phyloP scores from a whole-genome alignment of 805 yeast species.

The Candida ovalis region DNA sequence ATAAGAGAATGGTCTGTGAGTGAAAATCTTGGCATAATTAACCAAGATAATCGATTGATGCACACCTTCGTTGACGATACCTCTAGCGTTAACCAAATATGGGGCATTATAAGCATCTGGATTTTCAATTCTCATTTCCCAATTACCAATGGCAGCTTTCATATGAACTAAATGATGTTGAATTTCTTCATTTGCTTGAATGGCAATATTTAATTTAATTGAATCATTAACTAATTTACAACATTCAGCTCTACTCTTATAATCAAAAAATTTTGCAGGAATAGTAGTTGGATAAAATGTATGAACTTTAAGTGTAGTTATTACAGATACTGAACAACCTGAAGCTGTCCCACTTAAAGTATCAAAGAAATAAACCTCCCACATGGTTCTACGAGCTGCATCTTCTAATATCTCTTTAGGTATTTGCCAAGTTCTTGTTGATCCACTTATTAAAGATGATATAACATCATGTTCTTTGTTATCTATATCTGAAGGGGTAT shows the following conservation, averaged over 20 bases:
- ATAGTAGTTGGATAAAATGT: slow-evolving; percentile 39
- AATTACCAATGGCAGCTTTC: slow-evolving; percentile 45
- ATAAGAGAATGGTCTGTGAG: slow-evolving; percentile 51
- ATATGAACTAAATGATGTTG: slow-evolving; percentile 36
- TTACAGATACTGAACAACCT: slow-evolving; percentile 39
- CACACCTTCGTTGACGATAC: slow-evolving; percentile 49
- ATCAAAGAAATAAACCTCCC: slow-evolving; percentile 52
- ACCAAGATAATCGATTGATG: slow-evolving; percentile 46
- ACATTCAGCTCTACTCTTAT: slow-evolving; percentile 41
- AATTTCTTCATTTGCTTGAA: slow-evolving; percentile 37
- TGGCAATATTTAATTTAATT: slow-evolving; percentile 43
- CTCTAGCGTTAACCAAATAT: slow-evolving; percentile 38
- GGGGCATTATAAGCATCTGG: slow-evolving; percentile 42
- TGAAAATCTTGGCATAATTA: slow-evolving; percentile 51
- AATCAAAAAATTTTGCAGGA: slow-evolving; percentile 38
- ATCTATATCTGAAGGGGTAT: slow-evolving; percentile 15
- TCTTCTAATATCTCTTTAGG: slow-evolving; percentile 26
- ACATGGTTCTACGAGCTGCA: slow-evolving; percentile 42
- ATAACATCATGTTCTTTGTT: slow-evolving; percentile 14
- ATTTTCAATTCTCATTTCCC: slow-evolving; percentile 45
- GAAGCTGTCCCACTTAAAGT: slow-evolving; percentile 53
- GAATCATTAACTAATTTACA: slow-evolving; percentile 48
- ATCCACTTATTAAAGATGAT: slow-evolving; percentile 7
- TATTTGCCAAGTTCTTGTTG: slow-evolving; percentile 19
- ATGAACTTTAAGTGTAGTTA: slow-evolving; percentile 35